Evolutionary conservation across 306 rosid species (phyloP).

Genomic region (Glycine latifolia): DNA sequence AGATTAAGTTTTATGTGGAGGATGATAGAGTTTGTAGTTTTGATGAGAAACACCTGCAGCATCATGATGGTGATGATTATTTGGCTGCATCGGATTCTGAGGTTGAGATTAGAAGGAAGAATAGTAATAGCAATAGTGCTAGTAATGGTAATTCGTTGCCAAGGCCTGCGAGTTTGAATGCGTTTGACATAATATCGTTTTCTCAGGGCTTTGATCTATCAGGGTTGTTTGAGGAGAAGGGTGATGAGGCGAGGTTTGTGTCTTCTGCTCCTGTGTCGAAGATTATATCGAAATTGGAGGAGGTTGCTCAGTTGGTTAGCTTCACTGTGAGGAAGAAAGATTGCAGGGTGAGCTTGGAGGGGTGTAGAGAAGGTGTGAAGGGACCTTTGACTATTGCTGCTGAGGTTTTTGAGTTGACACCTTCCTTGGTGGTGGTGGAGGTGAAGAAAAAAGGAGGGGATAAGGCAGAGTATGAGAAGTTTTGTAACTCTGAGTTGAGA

Average conservation of each 20-base stretch:
- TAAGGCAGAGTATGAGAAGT: slow-evolving; percentile 57
- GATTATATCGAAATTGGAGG: slow-evolving; percentile 69
- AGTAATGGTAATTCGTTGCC: slow-evolving; percentile 34
- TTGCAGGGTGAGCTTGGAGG: slow-evolving; percentile 69
- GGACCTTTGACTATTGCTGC: slow-evolving; percentile 64
- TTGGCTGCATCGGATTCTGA: slow-evolving; percentile 45
- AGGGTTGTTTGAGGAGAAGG: slow-evolving; percentile 68
- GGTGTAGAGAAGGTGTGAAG: slow-evolving; percentile 63
- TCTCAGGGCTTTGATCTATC: slow-evolving; percentile 71
- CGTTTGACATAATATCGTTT: slow-evolving; percentile 68
- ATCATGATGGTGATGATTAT: background rate
- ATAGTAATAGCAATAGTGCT: background rate
- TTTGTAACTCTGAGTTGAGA: slow-evolving; percentile 57
- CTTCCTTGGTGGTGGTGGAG: slow-evolving; percentile 69
- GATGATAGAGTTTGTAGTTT: slow-evolving; percentile 56
- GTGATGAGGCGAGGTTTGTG: slow-evolving; percentile 64
- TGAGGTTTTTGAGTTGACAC: slow-evolving; percentile 63
- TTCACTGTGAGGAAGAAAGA: slow-evolving; percentile 70
- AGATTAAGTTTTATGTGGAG: slow-evolving; percentile 59
- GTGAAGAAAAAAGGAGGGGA: slow-evolving; percentile 73
- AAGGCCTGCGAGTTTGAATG: slow-evolving; percentile 69
- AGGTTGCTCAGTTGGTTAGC: slow-evolving; percentile 61
- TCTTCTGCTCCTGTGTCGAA: slow-evolving; percentile 54
- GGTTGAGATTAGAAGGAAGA: slow-evolving; percentile 38
- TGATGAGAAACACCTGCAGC: slow-evolving; percentile 31